Evolutionary conservation across 1,139 yeast genomes (phyloP).

Genomic region (Blastobotrys apis): DNA sequence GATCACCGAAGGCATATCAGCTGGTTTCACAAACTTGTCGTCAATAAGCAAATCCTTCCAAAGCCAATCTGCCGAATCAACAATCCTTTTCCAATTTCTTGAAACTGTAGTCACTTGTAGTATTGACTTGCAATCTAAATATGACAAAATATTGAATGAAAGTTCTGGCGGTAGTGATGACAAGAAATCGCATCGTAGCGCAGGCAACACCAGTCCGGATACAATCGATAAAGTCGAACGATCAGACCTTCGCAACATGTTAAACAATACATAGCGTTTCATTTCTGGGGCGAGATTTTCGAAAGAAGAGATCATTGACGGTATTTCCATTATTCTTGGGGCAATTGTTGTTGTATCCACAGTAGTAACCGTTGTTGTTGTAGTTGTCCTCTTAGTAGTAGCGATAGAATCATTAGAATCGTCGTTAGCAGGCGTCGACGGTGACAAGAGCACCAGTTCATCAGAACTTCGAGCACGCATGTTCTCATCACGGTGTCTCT

Average conservation of each 20-base stretch:
- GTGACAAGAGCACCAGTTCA: neutral
- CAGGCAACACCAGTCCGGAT: slow-evolving; percentile 51
- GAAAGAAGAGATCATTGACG: slow-evolving; percentile 32
- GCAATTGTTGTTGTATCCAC: neutral
- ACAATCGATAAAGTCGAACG: slow-evolving; percentile 68
- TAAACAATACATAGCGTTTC: slow-evolving; percentile 46
- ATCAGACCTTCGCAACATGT: slow-evolving; percentile 59
- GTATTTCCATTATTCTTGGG: slow-evolving; percentile 23
- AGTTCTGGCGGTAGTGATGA: slow-evolving; percentile 72
- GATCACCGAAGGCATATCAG: neutral
- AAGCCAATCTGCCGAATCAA: slow-evolving; percentile 49
- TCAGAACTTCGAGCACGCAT: neutral
- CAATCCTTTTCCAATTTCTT: slow-evolving; percentile 60
- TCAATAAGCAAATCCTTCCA: slow-evolving; percentile 38
- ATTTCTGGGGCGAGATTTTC: slow-evolving; percentile 35
- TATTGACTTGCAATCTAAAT: slow-evolving; percentile 62
- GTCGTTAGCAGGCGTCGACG: slow-evolving; percentile 4
- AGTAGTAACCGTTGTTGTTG: slow-evolving; percentile 13
- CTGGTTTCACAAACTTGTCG: slow-evolving; percentile 22
- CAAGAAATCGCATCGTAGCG: slow-evolving; percentile 70
- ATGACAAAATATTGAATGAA: slow-evolving; percentile 60
- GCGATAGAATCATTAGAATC: neutral
- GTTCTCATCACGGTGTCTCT: slow-evolving; percentile 3
- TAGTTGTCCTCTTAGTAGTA: slow-evolving; percentile 10
- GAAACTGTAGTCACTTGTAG: slow-evolving; percentile 63